Evolutionary conservation across 805 yeast genomes (phyloP).

Genomic region (Zygosaccharomyces pseudorouxii): DNA sequence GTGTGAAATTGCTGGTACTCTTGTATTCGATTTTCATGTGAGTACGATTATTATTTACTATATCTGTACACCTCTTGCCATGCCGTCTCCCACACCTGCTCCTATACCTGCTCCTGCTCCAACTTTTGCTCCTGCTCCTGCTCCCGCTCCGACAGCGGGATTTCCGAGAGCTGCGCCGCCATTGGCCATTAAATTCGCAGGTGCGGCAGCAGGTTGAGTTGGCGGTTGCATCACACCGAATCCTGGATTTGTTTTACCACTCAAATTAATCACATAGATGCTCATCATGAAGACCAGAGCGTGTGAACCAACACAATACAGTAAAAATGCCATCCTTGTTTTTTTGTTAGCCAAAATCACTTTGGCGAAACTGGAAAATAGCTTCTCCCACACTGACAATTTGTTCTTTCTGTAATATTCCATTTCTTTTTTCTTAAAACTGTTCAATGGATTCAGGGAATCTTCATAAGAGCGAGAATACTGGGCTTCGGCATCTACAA

Average conservation of each 20-base stretch:
- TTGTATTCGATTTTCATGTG: neutral
- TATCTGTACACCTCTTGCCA: slow-evolving; percentile 2
- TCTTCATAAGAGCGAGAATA: slow-evolving; percentile 68
- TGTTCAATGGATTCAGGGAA: slow-evolving; percentile 76
- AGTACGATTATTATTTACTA: neutral
- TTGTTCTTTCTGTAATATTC: slow-evolving; percentile 62
- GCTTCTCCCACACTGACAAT: slow-evolving; percentile 71
- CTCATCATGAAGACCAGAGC: slow-evolving; percentile 62
- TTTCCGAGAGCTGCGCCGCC: slow-evolving; percentile 4
- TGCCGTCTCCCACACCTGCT: neutral
- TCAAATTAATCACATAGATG: slow-evolving; percentile 47
- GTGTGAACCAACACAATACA: slow-evolving; percentile 73
- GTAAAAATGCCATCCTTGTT: slow-evolving; percentile 66
- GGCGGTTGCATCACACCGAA: slow-evolving; percentile 31
- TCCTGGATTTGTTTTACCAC: slow-evolving; percentile 44
- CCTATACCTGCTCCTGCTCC: neutral
- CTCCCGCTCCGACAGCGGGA: slow-evolving; percentile 2
- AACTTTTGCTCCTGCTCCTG: neutral
- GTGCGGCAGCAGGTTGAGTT: neutral
- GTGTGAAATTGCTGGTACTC: neutral
- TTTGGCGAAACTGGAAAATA: slow-evolving; percentile 68
- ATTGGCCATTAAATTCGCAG: slow-evolving; percentile 4
- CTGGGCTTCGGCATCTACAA: slow-evolving; percentile 50
- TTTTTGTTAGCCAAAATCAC: slow-evolving; percentile 69
- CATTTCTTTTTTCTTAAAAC: slow-evolving; percentile 70